Percentiles rank a stretch among this genome's conserved stretches.
Conservation (phyloP, 805 yeast species). For the Hanseniaspora valbyensis region DNA sequence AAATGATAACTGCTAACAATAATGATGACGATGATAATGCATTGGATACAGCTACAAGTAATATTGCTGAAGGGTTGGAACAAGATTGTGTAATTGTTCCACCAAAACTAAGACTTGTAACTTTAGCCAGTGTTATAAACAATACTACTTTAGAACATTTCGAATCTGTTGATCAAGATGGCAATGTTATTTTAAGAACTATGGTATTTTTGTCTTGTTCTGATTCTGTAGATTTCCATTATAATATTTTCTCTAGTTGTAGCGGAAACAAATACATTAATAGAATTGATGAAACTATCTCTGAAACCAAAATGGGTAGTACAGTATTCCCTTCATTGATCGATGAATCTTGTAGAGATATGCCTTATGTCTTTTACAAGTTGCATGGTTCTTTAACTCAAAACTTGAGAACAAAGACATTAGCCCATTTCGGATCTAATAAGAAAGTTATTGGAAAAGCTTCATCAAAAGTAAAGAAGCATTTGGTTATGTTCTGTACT, state of each 20-base stretch:
- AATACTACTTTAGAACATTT: conserved; percentile 32
- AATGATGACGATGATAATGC: conserved; percentile 36
- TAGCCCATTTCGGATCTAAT: conserved; percentile 46
- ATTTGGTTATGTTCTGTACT: conserved; percentile 74
- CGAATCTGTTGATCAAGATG: conserved; percentile 16
- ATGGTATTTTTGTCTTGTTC: conserved; percentile 88
- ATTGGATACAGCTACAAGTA: conserved; percentile 11
- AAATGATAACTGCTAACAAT: conserved; percentile 42
- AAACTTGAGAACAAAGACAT: conserved; percentile 66
- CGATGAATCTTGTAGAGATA: conserved; percentile 28
- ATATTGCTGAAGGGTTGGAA: conserved; percentile 67
- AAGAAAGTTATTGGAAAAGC: conserved; percentile 25
- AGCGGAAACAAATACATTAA: conserved; percentile 15
- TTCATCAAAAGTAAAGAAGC: conserved; percentile 31
- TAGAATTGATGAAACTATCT: conserved; percentile 24
- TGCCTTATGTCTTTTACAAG: conserved; percentile 45
- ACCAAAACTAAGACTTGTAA: conserved; percentile 78
- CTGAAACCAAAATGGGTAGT: conserved; percentile 25
- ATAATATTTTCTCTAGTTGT: conserved; percentile 46
- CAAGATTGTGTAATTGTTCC: conserved; percentile 82
- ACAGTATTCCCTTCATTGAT: conserved; percentile 24
- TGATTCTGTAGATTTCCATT: conserved; percentile 93
- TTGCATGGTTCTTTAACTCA: conserved; percentile 89
- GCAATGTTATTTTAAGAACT: conserved; percentile 37
- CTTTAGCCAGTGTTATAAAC: conserved; percentile 58